Base-by-base conservation (phyloP, 352 stramenopile genomes). In the Phytophthora europaea region DNA sequence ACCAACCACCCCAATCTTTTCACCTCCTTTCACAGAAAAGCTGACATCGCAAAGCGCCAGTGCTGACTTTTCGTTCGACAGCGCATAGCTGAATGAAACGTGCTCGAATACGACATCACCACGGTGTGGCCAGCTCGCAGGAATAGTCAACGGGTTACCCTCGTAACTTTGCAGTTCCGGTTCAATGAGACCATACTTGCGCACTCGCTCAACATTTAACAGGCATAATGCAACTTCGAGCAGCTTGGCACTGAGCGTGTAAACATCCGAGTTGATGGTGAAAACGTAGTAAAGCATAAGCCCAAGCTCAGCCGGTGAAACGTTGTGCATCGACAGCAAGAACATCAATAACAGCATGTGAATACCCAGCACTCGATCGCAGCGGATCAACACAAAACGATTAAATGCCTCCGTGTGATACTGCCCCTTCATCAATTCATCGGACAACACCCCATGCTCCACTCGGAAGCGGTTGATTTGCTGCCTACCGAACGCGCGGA, bases 1-100 rank as follows among this genome's bases (percentile, higher is more conserved):
- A 6, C 78, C 88, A 54, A 85, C 82, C 13, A 92, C 82, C 4
- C 83, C 85, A 56, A 88, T 81, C 62, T 90, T 90, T 62, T 88
- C 74, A 9, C 85, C 84, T 15, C 76, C 75, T 26, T 73, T 58
- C 3, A 87, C 76, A 16, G 72, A 72, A 45, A 90, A 88, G 18
- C 50, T 87, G 48, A 91, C 78, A 50, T 92, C 73, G 22, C 79
- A 75, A 2, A 92, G 75, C 38, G 76, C 73, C 51, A 85, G 57
- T 6, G 80, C 50, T 51, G 61, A 40, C 26, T 72, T 78, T 16
- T 72, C 61, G 26, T 61, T 31, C 10, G 51, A 54, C 31, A 56
- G 15, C 31, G 33, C 52, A 36, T 79, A 66, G 23, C 70, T 70
- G 53, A 85, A 85, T 23, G 67, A 83, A 9, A 85, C 78, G 33